Percentiles rank a stretch among this genome's conserved stretches.
phyloP scores from a whole-genome alignment of 1,139 yeast genomes.

The Pichia sp. region DNA sequence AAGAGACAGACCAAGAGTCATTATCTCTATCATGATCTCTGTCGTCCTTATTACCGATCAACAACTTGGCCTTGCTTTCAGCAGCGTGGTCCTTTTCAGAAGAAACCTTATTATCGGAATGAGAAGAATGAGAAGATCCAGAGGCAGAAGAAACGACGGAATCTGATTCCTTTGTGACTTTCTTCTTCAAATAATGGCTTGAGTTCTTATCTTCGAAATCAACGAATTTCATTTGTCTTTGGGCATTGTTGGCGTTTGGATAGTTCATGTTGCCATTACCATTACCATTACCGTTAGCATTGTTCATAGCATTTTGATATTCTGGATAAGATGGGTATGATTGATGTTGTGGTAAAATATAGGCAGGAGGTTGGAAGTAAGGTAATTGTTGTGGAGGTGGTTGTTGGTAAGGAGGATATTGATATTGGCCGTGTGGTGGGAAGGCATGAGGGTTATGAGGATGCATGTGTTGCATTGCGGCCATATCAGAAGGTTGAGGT shows the following conservation, averaged over 20 bases:
- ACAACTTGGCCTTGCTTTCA: neutral
- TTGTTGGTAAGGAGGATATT: slow-evolving; percentile 1
- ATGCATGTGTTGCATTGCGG: neutral
- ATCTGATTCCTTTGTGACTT: neutral
- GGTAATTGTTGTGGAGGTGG: neutral
- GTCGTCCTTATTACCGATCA: neutral
- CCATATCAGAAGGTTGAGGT: neutral
- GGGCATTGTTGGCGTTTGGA: too few species aligned
- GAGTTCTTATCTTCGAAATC: slow-evolving; percentile 15
- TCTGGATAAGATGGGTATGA: neutral
- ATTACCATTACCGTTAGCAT: neutral
- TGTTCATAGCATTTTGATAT: neutral
- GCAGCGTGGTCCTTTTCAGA: too few species aligned
- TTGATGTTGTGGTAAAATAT: neutral
- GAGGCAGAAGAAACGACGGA: slow-evolving; percentile 1
- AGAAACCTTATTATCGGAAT: neutral
- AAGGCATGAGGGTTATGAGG: neutral
- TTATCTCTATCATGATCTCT: slow-evolving; percentile 4
- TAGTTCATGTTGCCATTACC: neutral
- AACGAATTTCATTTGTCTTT: slow-evolving; percentile 3
- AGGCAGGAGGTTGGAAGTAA: neutral
- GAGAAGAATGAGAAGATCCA: neutral
- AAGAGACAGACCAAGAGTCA: slow-evolving; percentile 14
- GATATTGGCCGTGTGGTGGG: slow-evolving; percentile 1
- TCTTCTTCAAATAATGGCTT: slow-evolving; percentile 6